phyloP scores from a whole-genome alignment of 2,329 filamentous ascomycete species.

The Exophiala spinifera region DNA sequence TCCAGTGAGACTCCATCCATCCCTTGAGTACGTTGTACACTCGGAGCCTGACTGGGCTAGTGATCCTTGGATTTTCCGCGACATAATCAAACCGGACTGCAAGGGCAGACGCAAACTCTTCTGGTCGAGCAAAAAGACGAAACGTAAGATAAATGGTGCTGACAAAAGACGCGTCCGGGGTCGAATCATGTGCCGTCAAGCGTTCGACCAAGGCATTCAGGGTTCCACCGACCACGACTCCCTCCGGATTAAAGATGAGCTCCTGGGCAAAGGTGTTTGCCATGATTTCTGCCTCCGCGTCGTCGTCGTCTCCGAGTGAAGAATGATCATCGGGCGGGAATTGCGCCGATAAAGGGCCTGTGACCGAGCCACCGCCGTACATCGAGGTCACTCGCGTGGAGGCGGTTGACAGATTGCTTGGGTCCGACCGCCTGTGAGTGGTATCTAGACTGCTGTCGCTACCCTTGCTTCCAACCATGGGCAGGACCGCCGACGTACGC shows the following conservation, averaged over 20 bases:
- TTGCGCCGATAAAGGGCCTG: conserved; percentile 54
- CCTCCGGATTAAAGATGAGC: conserved; percentile 88
- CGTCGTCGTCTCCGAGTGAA: conserved; percentile 68
- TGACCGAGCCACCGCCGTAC: conserved; percentile 34
- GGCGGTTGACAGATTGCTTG: conserved; percentile 72
- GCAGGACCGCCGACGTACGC: conserved; percentile 5
- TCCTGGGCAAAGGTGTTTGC: conserved; percentile 90
- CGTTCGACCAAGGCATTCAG: conserved; percentile 89
- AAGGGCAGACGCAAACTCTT: conserved; percentile 74
- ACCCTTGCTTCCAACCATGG: conserved; percentile 56
- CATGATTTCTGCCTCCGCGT: conserved; percentile 82
- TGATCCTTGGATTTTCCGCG: conserved; percentile 69
- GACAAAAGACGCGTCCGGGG: conserved; percentile 86
- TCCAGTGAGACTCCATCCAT: conserved; percentile 96
- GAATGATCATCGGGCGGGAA: conserved; percentile 64
- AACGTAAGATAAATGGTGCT: conserved; percentile 97
- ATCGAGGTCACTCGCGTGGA: conserved; percentile 78
- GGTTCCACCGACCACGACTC: conserved; percentile 88
- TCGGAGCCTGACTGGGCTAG: conserved; percentile 77
- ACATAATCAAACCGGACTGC: conserved; percentile 92
- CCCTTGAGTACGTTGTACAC: conserved; percentile 97
- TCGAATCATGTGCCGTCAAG: conserved; percentile 86
- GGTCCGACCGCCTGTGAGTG: conserved; percentile 70
- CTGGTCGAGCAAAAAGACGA: conserved; percentile 80
- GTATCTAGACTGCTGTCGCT: conserved; percentile 65